phyloP scores from a whole-genome alignment of 2,329 filamentous ascomycete species.

The Trichoderma breve region DNA sequence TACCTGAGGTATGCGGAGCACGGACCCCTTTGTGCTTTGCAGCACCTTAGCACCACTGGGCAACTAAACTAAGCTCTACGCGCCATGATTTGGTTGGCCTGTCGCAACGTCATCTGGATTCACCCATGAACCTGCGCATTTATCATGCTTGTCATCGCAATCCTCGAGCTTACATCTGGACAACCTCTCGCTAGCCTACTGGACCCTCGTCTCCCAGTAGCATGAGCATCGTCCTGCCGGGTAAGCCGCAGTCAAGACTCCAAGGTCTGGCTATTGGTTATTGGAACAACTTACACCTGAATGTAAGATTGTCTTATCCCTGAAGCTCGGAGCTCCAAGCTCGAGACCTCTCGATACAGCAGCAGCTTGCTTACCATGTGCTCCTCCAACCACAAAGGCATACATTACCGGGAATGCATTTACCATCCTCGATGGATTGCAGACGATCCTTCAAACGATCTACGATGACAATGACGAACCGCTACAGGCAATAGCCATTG shows the following conservation, averaged over 20 bases:
- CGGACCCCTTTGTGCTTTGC: not conserved
- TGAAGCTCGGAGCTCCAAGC: not conserved
- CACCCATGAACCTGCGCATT: not conserved
- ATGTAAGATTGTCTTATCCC: constrained; percentile 51
- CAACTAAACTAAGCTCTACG: not conserved
- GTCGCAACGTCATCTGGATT: not conserved
- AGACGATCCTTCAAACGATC: constrained; percentile 80
- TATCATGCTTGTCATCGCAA: constrained; percentile 10
- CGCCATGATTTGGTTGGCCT: not conserved
- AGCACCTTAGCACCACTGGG: not conserved
- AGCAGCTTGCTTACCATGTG: not conserved
- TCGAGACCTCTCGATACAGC: not conserved
- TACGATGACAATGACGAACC: constrained; percentile 73
- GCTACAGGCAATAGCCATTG: constrained; percentile 75
- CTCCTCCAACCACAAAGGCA: constrained; percentile 48
- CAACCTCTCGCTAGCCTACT: not conserved
- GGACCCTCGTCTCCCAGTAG: constrained; percentile 30
- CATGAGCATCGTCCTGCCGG: constrained; percentile 78
- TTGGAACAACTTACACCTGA: constrained; percentile 70
- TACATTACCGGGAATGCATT: constrained; percentile 91
- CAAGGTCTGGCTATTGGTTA: constrained; percentile 72
- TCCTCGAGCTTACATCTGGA: constrained; percentile 14
- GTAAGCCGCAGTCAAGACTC: constrained; percentile 72
- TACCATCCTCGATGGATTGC: constrained; percentile 73
- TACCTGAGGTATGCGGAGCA: not conserved